phyloP scores from a whole-genome alignment of 257 asterid genomes.

The Nicotiana attenuata region DNA sequence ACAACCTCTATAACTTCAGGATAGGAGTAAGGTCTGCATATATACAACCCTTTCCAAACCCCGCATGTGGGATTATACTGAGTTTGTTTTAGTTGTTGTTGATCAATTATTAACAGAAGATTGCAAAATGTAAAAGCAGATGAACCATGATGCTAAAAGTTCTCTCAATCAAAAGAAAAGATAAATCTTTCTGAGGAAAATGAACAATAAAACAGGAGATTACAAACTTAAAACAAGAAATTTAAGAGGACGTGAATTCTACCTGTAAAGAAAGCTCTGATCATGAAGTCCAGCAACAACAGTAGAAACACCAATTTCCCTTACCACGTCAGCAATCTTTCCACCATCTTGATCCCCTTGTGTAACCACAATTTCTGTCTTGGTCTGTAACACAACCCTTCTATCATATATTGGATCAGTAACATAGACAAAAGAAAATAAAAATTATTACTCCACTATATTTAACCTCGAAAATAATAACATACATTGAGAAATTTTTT shows the following conservation, averaged over 20 bases:
- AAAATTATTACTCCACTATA: not conserved
- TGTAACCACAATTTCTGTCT: slow-evolving; percentile 82
- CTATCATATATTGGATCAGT: not conserved
- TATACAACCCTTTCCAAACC: too few species aligned
- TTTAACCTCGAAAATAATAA: not conserved
- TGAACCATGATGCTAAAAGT: not conserved
- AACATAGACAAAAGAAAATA: not conserved
- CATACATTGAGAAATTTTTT: slow-evolving; percentile 56
- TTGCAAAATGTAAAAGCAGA: not conserved
- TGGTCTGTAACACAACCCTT: slow-evolving; percentile 51
- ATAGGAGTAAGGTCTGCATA: too few species aligned
- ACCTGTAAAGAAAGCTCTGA: slow-evolving; percentile 84
- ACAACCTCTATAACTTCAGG: too few species aligned
- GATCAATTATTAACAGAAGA: not conserved
- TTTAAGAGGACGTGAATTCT: not conserved
- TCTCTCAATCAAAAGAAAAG: not conserved
- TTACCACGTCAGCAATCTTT: slow-evolving; percentile 54
- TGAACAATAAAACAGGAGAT: not conserved
- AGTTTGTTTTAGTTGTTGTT: too few species aligned
- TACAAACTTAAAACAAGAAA: not conserved
- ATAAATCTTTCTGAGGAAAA: not conserved
- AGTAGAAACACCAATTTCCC: slow-evolving; percentile 84
- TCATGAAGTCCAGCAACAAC: slow-evolving; percentile 86
- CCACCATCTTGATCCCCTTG: slow-evolving; percentile 78
- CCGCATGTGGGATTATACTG: too few species aligned